Conservation (phyloP, 495 filamentous ascomycete genomes). For the Parathielavia appendiculata region DNA sequence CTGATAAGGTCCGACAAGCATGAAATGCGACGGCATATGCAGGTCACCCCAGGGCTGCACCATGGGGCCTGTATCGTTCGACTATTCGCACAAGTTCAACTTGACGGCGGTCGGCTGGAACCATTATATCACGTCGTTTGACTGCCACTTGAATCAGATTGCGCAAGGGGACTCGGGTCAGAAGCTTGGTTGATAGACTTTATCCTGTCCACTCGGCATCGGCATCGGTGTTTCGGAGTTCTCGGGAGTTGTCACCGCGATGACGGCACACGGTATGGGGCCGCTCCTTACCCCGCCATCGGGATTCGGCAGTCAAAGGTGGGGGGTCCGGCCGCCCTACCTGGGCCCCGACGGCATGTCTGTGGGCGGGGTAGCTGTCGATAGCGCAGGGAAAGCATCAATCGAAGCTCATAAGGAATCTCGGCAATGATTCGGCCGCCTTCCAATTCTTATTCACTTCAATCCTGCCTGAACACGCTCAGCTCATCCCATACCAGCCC, state of each 20-base stretch:
- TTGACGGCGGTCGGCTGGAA: conserved; percentile 35
- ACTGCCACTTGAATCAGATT: conserved; percentile 30
- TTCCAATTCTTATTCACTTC: background rate
- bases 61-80: conserved; percentile 34
- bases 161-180: background rate
- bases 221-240: conserved; percentile 17
- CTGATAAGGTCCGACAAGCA: conserved; percentile 1
- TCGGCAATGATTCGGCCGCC: background rate
- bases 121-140: conserved; percentile 34
- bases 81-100: conserved; percentile 36
- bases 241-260: background rate
- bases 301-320: conserved; percentile 10
- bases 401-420: background rate
- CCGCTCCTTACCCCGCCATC: conserved; percentile 14
- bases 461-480: background rate
- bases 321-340: too few relatives aligned
- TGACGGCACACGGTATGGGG: conserved; percentile 12
- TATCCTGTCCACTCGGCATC: background rate
- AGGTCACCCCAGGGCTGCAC: conserved; percentile 44
- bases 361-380: too few relatives aligned
- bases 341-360: too few relatives aligned
- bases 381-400: background rate
- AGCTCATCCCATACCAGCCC: background rate
- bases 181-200: background rate
- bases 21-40: conserved; percentile 37